Evolutionary conservation across 306 rosid genomes (phyloP).

Genomic region (Morella rubra): DNA sequence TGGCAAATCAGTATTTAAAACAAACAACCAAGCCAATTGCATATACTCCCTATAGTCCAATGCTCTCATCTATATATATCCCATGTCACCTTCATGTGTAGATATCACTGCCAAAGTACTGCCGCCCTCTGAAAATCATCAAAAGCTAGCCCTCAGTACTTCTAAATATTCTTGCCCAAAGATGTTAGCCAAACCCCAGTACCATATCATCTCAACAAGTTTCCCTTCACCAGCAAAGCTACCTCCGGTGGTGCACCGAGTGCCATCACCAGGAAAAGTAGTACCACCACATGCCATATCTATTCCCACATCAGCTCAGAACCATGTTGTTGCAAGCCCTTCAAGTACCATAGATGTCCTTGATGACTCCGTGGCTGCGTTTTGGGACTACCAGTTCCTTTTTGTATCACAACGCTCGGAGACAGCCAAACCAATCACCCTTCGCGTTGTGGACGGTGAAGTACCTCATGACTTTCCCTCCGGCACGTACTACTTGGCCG

Average conservation of each 20-base stretch:
- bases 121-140: slow-evolving; percentile 17
- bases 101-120: slow-evolving; percentile 1
- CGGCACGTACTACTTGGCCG: slow-evolving; percentile 76
- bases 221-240: slow-evolving; percentile 40
- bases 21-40: slow-evolving; percentile 14
- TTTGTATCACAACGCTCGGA: slow-evolving; percentile 75
- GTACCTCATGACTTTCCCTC: slow-evolving; percentile 67
- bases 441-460: slow-evolving; percentile 49
- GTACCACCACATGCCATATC: slow-evolving; percentile 42
- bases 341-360: slow-evolving; percentile 19
- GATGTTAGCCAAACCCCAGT: slow-evolving; percentile 55
- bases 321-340: slow-evolving; percentile 7
- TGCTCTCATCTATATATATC: neutral
- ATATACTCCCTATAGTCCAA: neutral
- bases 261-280: slow-evolving; percentile 8
- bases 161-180: neutral
- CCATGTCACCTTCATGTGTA: slow-evolving; percentile 7
- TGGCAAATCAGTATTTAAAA: slow-evolving; percentile 50
- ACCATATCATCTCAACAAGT: slow-evolving; percentile 21
- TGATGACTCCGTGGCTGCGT: slow-evolving; percentile 60
- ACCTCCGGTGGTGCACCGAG: slow-evolving; percentile 29
- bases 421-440: slow-evolving; percentile 40
- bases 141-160: neutral
- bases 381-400: slow-evolving; percentile 84
- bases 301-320: slow-evolving; percentile 32